phyloP scores from a whole-genome alignment of 164 flowering plant species.

The Vitis riparia region DNA sequence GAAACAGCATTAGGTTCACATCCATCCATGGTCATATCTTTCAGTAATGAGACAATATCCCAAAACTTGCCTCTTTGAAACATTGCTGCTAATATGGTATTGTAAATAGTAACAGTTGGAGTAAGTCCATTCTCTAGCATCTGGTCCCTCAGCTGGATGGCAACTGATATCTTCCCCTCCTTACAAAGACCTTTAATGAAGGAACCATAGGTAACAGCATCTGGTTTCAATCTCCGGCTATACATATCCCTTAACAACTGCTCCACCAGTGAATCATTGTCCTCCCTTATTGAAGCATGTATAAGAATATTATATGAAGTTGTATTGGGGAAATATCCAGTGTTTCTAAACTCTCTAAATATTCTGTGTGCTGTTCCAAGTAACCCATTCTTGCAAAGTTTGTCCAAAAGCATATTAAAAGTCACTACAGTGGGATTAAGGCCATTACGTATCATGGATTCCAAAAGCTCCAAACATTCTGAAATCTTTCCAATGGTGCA shows the following conservation, averaged over 20 bases:
- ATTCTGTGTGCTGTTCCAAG: conserved; percentile 29
- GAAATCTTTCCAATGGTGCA: conserved; percentile 30
- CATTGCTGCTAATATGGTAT: conserved; percentile 35
- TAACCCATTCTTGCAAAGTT: conserved; percentile 41
- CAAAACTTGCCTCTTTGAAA: conserved; percentile 32
- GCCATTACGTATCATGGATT: conserved; percentile 34
- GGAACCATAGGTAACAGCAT: conserved; percentile 37
- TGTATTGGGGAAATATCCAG: conserved; percentile 28
- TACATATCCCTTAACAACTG: conserved; percentile 39
- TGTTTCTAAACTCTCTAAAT: conserved; percentile 22
- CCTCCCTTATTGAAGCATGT: conserved; percentile 30
- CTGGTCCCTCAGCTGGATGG: conserved; percentile 27
- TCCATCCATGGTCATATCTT: conserved; percentile 36
- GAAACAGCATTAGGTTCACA: conserved; percentile 34
- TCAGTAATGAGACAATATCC: conserved; percentile 24
- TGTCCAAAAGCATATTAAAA: conserved; percentile 36
- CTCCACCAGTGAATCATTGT: conserved; percentile 18
- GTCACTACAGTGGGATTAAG: conserved; percentile 36
- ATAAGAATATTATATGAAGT: conserved; percentile 50
- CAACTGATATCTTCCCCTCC: conserved; percentile 32
- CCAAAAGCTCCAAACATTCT: conserved; percentile 34
- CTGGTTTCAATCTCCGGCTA: conserved; percentile 26
- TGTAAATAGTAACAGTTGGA: conserved; percentile 34
- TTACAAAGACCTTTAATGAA: conserved; percentile 35
- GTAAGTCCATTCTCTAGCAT: conserved; percentile 34